Percentiles rank a stretch among this genome's conserved stretches.
phyloP scores from a whole-genome alignment of 306 rosid genomes.

The Prunus salicina region DNA sequence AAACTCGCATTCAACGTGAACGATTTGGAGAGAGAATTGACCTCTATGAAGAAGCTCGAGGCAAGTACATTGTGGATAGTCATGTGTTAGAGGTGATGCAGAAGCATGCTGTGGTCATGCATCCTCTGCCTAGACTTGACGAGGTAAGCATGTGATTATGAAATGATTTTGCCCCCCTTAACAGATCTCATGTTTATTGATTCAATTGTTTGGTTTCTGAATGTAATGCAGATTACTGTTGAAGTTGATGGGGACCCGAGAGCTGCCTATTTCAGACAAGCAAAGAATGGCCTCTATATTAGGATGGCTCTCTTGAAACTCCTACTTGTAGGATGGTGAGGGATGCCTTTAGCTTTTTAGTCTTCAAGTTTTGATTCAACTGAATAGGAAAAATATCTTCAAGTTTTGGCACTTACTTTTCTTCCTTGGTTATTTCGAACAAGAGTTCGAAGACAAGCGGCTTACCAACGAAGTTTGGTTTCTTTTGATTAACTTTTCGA shows the following conservation, averaged over 20 bases:
- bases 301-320: constrained; percentile 87
- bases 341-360: neutral
- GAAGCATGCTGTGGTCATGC: constrained; percentile 81
- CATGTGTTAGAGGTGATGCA: constrained; percentile 63
- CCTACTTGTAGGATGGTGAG: constrained; percentile 73
- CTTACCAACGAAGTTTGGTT: neutral
- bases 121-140: constrained; percentile 93
- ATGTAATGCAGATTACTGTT: constrained; percentile 57
- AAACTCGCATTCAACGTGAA: constrained; percentile 86
- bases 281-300: constrained; percentile 79
- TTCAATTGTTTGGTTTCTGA: neutral
- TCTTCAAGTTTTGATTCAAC: neutral
- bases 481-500: neutral
- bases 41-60: constrained; percentile 79
- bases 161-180: neutral
- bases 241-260: constrained; percentile 75
- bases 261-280: constrained; percentile 85
- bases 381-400: neutral
- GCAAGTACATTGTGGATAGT: constrained; percentile 74
- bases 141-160: constrained; percentile 43
- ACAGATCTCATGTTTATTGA: neutral
- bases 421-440: neutral
- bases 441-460: neutral
- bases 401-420: neutral
- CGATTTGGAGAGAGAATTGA: constrained; percentile 76